phyloP scores from a whole-genome alignment of 2,329 filamentous ascomycete genomes.

The Ophiostoma quercus region DNA sequence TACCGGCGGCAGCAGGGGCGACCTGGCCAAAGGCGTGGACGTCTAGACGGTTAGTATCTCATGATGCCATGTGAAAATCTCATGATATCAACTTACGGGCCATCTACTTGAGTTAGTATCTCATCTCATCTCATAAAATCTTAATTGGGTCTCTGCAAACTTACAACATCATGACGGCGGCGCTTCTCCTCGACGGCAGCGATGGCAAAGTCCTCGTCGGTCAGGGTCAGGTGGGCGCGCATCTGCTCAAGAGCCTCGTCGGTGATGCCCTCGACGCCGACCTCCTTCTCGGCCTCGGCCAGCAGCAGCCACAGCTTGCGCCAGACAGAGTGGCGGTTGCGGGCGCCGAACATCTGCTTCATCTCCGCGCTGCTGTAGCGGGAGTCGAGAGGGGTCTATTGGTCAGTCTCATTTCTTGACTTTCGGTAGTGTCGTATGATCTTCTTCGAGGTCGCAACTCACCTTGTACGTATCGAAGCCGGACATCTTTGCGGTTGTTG shows the following conservation, averaged over 20 bases:
- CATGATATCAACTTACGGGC: not conserved
- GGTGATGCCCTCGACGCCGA: constrained; percentile 67
- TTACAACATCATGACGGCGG: constrained; percentile 50
- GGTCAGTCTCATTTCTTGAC: constrained; percentile 31
- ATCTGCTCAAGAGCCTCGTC: constrained; percentile 72
- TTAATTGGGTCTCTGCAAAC: not conserved
- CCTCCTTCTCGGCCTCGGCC: constrained; percentile 73
- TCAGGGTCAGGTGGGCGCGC: constrained; percentile 49
- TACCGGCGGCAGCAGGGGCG: constrained; percentile 71
- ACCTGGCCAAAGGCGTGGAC: constrained; percentile 69
- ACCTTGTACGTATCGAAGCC: constrained; percentile 27
- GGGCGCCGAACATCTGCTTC: constrained; percentile 72
- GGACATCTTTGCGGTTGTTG: constrained; percentile 21
- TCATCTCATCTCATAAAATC: not conserved
- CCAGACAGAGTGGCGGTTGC: constrained; percentile 72
- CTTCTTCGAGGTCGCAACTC: not conserved
- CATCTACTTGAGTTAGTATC: constrained; percentile 6
- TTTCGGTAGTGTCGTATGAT: not conserved
- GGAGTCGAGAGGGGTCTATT: constrained; percentile 61
- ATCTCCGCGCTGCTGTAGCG: constrained; percentile 73
- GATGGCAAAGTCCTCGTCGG: constrained; percentile 60
- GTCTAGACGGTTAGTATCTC: constrained; percentile 38
- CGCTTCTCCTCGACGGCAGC: constrained; percentile 71
- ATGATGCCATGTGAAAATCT: not conserved
- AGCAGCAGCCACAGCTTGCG: constrained; percentile 80